Evolutionary conservation across 2,329 filamentous ascomycete genomes (phyloP).

Genomic region (Scedosporium dehoogii): DNA sequence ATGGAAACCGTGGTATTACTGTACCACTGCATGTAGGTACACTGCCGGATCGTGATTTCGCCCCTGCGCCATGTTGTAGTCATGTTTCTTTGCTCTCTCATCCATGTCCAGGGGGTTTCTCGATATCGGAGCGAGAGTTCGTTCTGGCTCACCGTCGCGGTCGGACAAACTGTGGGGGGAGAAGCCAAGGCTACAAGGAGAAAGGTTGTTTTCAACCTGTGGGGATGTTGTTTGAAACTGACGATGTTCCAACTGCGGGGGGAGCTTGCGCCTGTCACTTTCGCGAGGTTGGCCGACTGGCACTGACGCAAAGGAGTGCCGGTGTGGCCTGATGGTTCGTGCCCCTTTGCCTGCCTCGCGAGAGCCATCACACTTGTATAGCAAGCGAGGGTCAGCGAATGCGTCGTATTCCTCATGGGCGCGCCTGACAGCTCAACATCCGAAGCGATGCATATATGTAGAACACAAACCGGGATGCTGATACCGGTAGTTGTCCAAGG

Average conservation of each 20-base stretch:
- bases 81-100: neutral
- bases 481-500: no score
- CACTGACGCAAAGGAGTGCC: neutral
- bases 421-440: neutral
- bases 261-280: neutral
- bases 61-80: neutral
- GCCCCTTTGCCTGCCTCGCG: neutral
- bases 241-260: neutral
- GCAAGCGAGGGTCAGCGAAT: neutral
- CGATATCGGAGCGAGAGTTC: neutral
- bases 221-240: neutral
- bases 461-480: no score
- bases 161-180: neutral
- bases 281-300: neutral
- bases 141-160: neutral
- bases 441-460: neutral
- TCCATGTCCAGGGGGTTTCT: neutral
- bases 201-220: neutral
- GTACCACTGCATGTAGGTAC: constrained; percentile 6
- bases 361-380: no score
- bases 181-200: neutral
- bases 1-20: neutral
- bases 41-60: neutral
- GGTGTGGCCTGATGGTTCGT: neutral
- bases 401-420: neutral